These are phyloP conservation scores for Colletotrichum salicis DNA, from an alignment of 2,329 filamentous ascomycete species.

Conservation along the genomic window DNA sequence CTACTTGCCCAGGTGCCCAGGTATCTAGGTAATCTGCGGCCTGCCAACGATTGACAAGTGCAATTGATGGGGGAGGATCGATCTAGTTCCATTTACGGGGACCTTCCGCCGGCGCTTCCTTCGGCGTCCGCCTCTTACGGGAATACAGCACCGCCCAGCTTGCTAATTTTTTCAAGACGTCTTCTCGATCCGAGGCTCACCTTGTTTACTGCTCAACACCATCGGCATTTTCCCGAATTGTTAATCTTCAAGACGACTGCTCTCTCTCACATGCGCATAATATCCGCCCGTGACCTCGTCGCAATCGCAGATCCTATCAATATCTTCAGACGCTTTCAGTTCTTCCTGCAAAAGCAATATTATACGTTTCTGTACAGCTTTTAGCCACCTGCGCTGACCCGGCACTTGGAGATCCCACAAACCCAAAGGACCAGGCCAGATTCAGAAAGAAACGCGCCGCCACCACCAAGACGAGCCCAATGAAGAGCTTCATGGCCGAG, in stretches of 20 bases:
- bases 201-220: not conserved
- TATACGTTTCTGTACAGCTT: conserved; percentile 8
- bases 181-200: not conserved
- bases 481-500: conserved; percentile 22
- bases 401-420: not conserved
- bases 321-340: conserved; percentile 22
- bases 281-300: conserved; percentile 13
- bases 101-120: conserved; percentile 5
- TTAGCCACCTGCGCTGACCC: conserved; percentile 10
- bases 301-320: not conserved
- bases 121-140: conserved; percentile 5
- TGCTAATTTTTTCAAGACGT: not conserved
- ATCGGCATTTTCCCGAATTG: not conserved
- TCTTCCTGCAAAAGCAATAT: conserved; percentile 3
- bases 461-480: conserved; percentile 16
- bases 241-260: not conserved
- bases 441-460: conserved; percentile 29
- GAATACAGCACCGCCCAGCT: conserved; percentile 5
- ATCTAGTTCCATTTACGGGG: not conserved
- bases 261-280: not conserved
- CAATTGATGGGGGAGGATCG: conserved; percentile 5
- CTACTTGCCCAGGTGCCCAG: not conserved
- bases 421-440: conserved; percentile 13
- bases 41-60: not conserved
- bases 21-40: not conserved